Percentiles rank a stretch among this genome's conserved stretches.
phyloP scores from a whole-genome alignment of 2,329 filamentous ascomycete genomes.

The Didymella glomerata region DNA sequence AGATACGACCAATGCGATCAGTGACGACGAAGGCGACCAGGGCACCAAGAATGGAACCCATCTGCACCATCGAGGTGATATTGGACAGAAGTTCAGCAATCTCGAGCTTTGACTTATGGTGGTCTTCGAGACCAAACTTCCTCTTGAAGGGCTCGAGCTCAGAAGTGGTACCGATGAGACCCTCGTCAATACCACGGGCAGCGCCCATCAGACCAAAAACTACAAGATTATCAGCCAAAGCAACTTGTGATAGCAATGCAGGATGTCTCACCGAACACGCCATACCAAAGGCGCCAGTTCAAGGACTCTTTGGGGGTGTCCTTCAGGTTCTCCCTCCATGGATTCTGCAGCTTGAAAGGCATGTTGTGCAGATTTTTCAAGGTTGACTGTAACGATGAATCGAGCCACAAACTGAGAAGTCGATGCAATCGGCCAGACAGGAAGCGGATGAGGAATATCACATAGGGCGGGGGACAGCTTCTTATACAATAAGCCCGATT shows the following conservation, averaged over 20 bases:
- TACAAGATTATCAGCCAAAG: slow-evolving; percentile 25
- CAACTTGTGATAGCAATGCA: not conserved
- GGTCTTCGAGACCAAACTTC: slow-evolving; percentile 50
- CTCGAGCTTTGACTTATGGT: slow-evolving; percentile 38
- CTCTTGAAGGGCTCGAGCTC: slow-evolving; percentile 47
- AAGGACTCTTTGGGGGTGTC: slow-evolving; percentile 74
- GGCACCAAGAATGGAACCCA: slow-evolving; percentile 76
- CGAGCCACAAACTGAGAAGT: slow-evolving; percentile 21
- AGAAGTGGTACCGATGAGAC: slow-evolving; percentile 74
- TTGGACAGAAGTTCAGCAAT: slow-evolving; percentile 61
- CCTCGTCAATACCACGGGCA: slow-evolving; percentile 81
- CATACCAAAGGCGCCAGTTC: slow-evolving; percentile 82
- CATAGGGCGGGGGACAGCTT: slow-evolving; percentile 4
- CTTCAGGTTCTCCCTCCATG: slow-evolving; percentile 59
- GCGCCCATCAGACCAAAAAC: slow-evolving; percentile 77
- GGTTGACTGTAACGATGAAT: not conserved
- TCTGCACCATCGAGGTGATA: slow-evolving; percentile 82
- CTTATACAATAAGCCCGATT: slow-evolving; percentile 14
- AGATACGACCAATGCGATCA: slow-evolving; percentile 54
- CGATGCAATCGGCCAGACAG: slow-evolving; percentile 22
- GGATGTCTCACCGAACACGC: slow-evolving; percentile 62
- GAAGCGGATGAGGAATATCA: slow-evolving; percentile 10
- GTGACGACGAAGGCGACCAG: slow-evolving; percentile 66
- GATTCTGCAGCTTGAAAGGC: slow-evolving; percentile 40
- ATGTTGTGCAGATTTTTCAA: slow-evolving; percentile 34